These are phyloP conservation scores for Dryas alaskensis DNA, from an alignment of 306 rosid species.

Conservation along the genomic window DNA sequence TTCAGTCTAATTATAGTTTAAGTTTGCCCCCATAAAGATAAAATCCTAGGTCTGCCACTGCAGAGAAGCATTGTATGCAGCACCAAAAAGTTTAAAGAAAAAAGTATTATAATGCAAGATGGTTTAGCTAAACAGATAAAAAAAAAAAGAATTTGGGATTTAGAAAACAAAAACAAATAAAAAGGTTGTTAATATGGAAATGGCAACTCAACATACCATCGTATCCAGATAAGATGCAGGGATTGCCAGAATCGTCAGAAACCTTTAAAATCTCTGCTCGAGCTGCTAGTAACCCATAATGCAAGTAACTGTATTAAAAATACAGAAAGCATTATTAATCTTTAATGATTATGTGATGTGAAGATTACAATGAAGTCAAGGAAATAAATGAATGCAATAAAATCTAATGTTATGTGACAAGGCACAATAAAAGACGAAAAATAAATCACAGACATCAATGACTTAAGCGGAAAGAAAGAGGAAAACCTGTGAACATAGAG, in stretches of 20 bases:
- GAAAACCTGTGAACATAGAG: slow-evolving; percentile 96
- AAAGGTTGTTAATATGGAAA: not conserved
- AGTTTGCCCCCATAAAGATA: too few species aligned
- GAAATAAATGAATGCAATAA: not conserved
- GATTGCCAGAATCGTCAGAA: slow-evolving; percentile 65
- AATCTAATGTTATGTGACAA: not conserved
- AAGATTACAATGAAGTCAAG: not conserved
- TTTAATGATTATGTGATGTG: too few species aligned
- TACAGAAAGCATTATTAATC: slow-evolving; percentile 28
- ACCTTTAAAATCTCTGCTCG: slow-evolving; percentile 90
- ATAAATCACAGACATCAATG: slow-evolving; percentile 19
- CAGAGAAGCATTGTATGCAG: slow-evolving; percentile 2
- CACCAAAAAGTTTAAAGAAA: not conserved
- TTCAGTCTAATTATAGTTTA: too few species aligned
- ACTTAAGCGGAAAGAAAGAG: slow-evolving; percentile 19
- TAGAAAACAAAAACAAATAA: not conserved
- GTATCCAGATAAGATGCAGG: slow-evolving; percentile 73
- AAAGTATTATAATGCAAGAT: not conserved
- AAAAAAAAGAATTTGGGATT: slow-evolving; percentile 5
- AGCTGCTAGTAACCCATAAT: slow-evolving; percentile 88
- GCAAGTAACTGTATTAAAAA: slow-evolving; percentile 69
- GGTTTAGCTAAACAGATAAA: slow-evolving; percentile 15
- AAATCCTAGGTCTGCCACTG: not conserved
- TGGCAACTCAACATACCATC: slow-evolving; percentile 53
- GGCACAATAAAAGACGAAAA: not conserved